A percentile compares a stretch with the other conserved stretches of the same genome.
Conservation (phyloP, 2,329 filamentous ascomycete genomes). For the Bipolaris bicolor region DNA sequence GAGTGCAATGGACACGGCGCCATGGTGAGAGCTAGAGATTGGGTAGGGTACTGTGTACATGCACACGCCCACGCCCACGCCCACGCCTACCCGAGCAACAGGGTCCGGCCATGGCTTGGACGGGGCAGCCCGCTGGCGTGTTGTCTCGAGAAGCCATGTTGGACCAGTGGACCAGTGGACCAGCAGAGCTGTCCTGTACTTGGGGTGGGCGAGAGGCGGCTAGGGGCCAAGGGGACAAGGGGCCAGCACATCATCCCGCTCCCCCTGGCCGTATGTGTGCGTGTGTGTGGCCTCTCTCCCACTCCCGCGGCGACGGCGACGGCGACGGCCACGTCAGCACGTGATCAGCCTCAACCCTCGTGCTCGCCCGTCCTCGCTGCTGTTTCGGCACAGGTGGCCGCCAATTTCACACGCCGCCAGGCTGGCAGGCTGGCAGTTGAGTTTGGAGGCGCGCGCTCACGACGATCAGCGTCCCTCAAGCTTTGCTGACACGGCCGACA, state of each 20-base stretch:
- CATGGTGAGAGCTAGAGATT: background rate
- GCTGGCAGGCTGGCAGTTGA: slow-evolving; percentile 9
- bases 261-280: slow-evolving; percentile 18
- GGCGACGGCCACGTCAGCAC: slow-evolving; percentile 16
- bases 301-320: slow-evolving; percentile 14
- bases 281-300: slow-evolving; percentile 1
- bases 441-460: background rate
- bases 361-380: background rate
- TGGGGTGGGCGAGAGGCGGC: too few relatives aligned
- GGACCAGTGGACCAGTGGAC: too few relatives aligned
- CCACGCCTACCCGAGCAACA: too few relatives aligned
- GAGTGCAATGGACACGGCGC: background rate
- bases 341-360: slow-evolving; percentile 9
- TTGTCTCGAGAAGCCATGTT: too few relatives aligned
- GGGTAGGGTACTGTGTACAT: too few relatives aligned
- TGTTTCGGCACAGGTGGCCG: slow-evolving; percentile 12
- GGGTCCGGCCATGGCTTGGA: too few relatives aligned
- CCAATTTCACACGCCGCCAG: too few relatives aligned
- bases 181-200: too few relatives aligned
- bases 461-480: slow-evolving; percentile 10
- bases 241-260: slow-evolving; percentile 3
- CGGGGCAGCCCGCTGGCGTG: too few relatives aligned
- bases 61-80: too few relatives aligned
- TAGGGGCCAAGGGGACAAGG: background rate
- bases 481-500: slow-evolving; percentile 32